phyloP scores from a whole-genome alignment of 2,329 filamentous ascomycete species.

The Pseudogymnoascus sp. region DNA sequence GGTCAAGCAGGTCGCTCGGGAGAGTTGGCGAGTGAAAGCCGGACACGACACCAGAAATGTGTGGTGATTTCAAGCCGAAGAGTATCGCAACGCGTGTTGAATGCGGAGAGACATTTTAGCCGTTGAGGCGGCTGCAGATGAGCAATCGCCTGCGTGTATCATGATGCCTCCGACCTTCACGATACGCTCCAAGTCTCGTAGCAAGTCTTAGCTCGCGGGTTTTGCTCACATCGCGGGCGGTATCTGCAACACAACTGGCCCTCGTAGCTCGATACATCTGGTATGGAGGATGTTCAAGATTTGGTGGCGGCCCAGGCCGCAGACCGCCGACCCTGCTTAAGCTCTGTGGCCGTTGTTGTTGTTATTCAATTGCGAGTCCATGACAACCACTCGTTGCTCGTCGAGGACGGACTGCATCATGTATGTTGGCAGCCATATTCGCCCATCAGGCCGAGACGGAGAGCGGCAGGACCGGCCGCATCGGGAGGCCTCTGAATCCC shows the following conservation, averaged over 20 bases:
- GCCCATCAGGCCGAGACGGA: background rate
- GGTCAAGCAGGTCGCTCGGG: background rate
- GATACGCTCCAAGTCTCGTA: conserved; percentile 1
- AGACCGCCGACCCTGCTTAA: background rate
- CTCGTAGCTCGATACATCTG: background rate
- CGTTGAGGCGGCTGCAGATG: conserved; percentile 1
- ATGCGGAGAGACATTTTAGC: background rate
- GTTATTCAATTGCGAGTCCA: background rate
- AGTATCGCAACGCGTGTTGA: background rate
- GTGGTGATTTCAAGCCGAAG: background rate
- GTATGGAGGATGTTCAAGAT: background rate
- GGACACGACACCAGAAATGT: background rate
- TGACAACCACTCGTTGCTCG: background rate
- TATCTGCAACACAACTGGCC: conserved; percentile 2
- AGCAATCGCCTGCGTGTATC: background rate
- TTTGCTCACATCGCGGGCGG: background rate
- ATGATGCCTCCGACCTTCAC: background rate
- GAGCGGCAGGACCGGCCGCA: background rate
- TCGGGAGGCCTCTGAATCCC: conserved; percentile 5
- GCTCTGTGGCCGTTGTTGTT: background rate
- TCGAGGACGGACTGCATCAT: background rate
- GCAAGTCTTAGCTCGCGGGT: background rate
- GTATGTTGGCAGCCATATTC: background rate
- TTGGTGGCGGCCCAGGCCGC: background rate
- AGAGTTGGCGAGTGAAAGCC: conserved; percentile 1